Conservation (phyloP, 257 asterid genomes). For the Coffea canephora region DNA sequence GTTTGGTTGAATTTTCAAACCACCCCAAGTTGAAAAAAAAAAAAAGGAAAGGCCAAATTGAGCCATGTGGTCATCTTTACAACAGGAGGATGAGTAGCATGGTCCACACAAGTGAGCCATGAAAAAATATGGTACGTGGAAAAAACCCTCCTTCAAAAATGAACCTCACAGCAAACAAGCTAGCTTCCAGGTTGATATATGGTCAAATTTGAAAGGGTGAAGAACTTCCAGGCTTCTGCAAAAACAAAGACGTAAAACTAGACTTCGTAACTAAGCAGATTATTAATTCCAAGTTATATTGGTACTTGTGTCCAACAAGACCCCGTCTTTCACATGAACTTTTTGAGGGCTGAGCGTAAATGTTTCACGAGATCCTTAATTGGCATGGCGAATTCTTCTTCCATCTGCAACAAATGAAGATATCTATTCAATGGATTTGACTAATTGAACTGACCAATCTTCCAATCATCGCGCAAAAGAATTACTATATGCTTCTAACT, state of each 20-base stretch:
- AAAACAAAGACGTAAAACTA: not conserved
- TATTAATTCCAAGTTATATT: not conserved
- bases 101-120: conserved; percentile 30
- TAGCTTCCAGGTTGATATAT: conserved; percentile 12
- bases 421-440: not conserved
- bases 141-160: conserved; percentile 36
- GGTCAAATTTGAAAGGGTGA: conserved; percentile 10
- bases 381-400: conserved; percentile 29
- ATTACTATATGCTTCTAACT: not conserved
- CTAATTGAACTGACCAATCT: not conserved
- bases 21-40: conserved; percentile 6
- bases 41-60: conserved; percentile 10
- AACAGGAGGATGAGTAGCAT: conserved; percentile 29
- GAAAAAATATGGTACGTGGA: conserved; percentile 14
- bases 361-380: conserved; percentile 35
- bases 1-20: conserved; percentile 8
- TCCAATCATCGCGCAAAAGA: not conserved
- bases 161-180: conserved; percentile 31
- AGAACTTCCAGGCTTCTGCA: conserved; percentile 4
- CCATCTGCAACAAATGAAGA: conserved; percentile 32
- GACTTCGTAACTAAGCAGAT: not conserved
- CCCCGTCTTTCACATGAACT: conserved; percentile 15
- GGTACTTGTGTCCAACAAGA: not conserved
- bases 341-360: conserved; percentile 31
- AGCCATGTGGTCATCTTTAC: conserved; percentile 32